phyloP scores from a whole-genome alignment of 2,329 filamentous ascomycete genomes.

The Pseudogymnoascus sp. region DNA sequence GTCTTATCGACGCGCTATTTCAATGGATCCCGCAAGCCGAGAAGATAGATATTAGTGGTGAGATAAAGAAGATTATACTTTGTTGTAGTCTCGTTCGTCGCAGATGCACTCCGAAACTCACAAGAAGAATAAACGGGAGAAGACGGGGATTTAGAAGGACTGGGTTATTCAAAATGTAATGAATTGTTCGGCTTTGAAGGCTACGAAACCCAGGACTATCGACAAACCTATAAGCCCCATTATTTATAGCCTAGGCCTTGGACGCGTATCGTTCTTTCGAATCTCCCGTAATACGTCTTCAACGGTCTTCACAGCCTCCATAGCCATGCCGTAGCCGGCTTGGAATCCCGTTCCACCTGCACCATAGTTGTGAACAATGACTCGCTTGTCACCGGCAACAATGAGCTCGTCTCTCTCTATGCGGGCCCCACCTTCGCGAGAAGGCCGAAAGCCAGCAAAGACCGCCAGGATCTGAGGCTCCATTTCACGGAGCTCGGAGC shows the following conservation, averaged over 20 bases:
- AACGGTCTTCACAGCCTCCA: slow-evolving; percentile 29
- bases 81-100: not conserved
- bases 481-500: slow-evolving; percentile 24
- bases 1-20: not conserved
- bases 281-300: slow-evolving; percentile 24
- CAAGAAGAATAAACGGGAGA: not conserved
- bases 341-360: slow-evolving; percentile 40
- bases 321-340: slow-evolving; percentile 35
- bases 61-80: not conserved
- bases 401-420: slow-evolving; percentile 27
- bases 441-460: slow-evolving; percentile 31
- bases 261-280: slow-evolving; percentile 3
- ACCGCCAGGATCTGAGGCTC: slow-evolving; percentile 29
- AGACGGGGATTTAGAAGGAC: not conserved
- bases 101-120: not conserved
- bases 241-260: not conserved
- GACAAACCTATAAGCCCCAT: not conserved
- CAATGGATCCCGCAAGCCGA: not conserved
- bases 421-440: slow-evolving; percentile 31
- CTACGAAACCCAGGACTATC: not conserved
- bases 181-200: not conserved
- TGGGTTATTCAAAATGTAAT: not conserved
- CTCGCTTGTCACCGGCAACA: slow-evolving; percentile 18
- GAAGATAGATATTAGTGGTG: not conserved
- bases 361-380: slow-evolving; percentile 38